Conservation (phyloP, 495 filamentous ascomycete genomes). For the Jackrogersella multiformis region DNA sequence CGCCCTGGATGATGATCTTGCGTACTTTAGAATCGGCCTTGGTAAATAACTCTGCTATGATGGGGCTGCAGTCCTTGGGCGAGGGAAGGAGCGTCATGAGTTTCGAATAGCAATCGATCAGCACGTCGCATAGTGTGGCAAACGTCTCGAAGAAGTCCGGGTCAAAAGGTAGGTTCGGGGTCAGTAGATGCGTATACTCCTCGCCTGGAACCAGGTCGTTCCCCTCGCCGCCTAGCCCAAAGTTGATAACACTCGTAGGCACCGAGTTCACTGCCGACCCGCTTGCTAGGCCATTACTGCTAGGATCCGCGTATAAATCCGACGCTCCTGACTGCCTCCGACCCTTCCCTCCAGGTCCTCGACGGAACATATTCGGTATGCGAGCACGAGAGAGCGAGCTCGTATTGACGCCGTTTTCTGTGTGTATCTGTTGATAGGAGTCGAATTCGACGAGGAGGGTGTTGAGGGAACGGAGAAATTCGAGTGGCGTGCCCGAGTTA, state of each 20-base stretch:
- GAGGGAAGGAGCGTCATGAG: constrained; percentile 75
- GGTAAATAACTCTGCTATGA: constrained; percentile 80
- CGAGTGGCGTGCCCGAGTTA: constrained; percentile 74
- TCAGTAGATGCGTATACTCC: constrained; percentile 87
- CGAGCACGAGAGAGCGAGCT: constrained; percentile 78
- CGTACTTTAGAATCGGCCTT: constrained; percentile 87
- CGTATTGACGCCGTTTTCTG: constrained; percentile 73
- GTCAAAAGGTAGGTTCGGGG: constrained; percentile 93
- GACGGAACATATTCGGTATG: constrained; percentile 90
- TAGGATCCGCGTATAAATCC: constrained; percentile 69
- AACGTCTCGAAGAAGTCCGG: constrained; percentile 98
- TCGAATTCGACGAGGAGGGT: constrained; percentile 92
- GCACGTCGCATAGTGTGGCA: constrained; percentile 93
- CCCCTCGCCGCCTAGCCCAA: constrained; percentile 51
- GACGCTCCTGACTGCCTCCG: constrained; percentile 72
- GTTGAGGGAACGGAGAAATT: constrained; percentile 89
- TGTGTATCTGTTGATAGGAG: constrained; percentile 85
- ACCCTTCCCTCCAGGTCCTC: constrained; percentile 69
- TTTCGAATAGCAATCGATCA: constrained; percentile 90
- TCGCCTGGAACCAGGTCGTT: constrained; percentile 70
- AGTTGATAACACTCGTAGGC: constrained; percentile 55
- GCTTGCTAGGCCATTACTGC: constrained; percentile 53
- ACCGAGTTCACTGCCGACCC: constrained; percentile 45
- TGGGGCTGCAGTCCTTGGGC: constrained; percentile 67
- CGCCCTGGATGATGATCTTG: constrained; percentile 84